phyloP scores from a whole-genome alignment of 176 grass and related monocot genomes.

The Phoenix roebelenii region DNA sequence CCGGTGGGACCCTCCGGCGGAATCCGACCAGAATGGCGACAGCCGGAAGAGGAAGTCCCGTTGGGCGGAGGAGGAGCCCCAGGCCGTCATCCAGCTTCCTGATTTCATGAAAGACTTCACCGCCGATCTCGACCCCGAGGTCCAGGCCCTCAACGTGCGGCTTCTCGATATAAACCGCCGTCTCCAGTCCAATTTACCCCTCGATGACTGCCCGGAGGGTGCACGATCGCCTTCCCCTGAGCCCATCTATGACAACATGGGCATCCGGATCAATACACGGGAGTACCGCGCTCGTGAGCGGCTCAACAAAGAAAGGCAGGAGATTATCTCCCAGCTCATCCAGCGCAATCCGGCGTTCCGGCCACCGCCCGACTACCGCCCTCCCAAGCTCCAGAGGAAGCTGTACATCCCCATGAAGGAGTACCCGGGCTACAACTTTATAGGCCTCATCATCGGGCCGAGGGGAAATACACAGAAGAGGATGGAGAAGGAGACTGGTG shows the following conservation, averaged over 20 bases:
- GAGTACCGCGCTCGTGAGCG: slow-evolving; percentile 73
- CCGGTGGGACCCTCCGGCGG: slow-evolving; percentile 69
- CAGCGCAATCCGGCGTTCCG: slow-evolving; percentile 86
- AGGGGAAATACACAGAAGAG: slow-evolving; percentile 90
- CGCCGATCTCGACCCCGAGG: slow-evolving; percentile 81
- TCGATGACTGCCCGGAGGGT: slow-evolving; percentile 74
- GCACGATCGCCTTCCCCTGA: slow-evolving; percentile 74
- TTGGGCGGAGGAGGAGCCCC: slow-evolving; percentile 89
- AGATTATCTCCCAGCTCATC: slow-evolving; percentile 97
- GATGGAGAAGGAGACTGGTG: slow-evolving; percentile 98
- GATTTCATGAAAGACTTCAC: slow-evolving; percentile 99
- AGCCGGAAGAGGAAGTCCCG: slow-evolving; percentile 70
- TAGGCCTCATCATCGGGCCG: slow-evolving; percentile 80
- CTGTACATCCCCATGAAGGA: slow-evolving; percentile 98
- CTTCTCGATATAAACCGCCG: slow-evolving; percentile 80
- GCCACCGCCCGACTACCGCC: slow-evolving; percentile 78
- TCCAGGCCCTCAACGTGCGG: slow-evolving; percentile 71
- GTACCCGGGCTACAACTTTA: slow-evolving; percentile 90
- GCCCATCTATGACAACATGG: slow-evolving; percentile 87
- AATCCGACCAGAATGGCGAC: slow-evolving; percentile 29
- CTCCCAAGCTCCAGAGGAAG: slow-evolving; percentile 92
- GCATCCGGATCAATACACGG: slow-evolving; percentile 87
- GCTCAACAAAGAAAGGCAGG: slow-evolving; percentile 77
- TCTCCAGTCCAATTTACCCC: slow-evolving; percentile 47
- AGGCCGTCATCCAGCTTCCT: slow-evolving; percentile 53